A percentile compares a stretch with the other conserved stretches of the same genome.
phyloP scores from a whole-genome alignment of 192 early-diverging fungal genomes.

The Coemansia sp. region DNA sequence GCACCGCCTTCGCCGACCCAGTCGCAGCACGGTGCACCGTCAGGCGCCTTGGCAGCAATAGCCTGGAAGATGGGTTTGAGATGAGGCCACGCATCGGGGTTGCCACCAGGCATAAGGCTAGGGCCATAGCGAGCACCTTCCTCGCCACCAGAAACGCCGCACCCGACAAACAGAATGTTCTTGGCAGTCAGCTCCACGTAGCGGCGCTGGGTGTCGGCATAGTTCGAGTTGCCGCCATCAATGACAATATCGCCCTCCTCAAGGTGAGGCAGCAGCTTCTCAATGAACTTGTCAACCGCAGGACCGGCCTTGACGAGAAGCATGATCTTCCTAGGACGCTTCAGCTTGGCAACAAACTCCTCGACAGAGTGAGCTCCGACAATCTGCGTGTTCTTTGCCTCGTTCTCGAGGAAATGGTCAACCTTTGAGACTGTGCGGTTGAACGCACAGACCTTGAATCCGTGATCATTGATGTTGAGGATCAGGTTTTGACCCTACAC shows the following conservation, averaged over 20 bases:
- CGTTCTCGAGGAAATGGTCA: constrained; percentile 90
- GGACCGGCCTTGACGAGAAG: constrained; percentile 95
- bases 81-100: constrained; percentile 86
- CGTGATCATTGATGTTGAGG: constrained; percentile 98
- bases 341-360: constrained; percentile 92
- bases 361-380: constrained; percentile 92
- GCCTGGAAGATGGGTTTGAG: constrained; percentile 97
- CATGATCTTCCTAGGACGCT: constrained; percentile 97
- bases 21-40: constrained; percentile 92
- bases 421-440: constrained; percentile 96
- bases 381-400: constrained; percentile 96
- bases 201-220: constrained; percentile 91
- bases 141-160: constrained; percentile 98
- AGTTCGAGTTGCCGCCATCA: constrained; percentile 99
- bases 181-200: constrained; percentile 84
- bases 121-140: constrained; percentile 98
- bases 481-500: constrained; percentile 96
- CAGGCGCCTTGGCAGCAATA: constrained; percentile 83
- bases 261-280: constrained; percentile 81
- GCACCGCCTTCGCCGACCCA: constrained; percentile 98
- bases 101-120: constrained; percentile 97
- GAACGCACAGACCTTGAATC: constrained; percentile 91
- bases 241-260: constrained; percentile 94
- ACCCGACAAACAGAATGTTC: constrained; percentile 92
- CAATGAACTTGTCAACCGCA: constrained; percentile 95